phyloP scores from a whole-genome alignment of 225 moss, liverwort and hornwort genomes.

The Physcomitrellopsis africana region DNA sequence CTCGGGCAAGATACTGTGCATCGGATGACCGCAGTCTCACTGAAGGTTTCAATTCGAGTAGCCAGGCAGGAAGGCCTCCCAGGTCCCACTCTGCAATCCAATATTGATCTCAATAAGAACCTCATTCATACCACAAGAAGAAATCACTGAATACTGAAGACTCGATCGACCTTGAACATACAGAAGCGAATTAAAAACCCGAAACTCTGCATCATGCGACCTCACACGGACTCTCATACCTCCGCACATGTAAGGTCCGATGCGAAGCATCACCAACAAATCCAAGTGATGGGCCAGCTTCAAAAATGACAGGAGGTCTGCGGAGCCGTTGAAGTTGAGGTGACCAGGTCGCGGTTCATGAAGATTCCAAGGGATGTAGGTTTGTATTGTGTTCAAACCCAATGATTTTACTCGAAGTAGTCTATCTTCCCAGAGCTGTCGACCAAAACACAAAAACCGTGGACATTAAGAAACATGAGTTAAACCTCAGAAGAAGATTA shows the following conservation, averaged over 20 bases:
- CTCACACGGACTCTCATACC: constrained; percentile 39
- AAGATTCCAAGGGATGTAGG: constrained; percentile 90
- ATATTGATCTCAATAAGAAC: constrained; percentile 10
- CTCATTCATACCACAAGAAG: constrained; percentile 5
- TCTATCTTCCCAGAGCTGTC: constrained; percentile 92
- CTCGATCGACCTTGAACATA: not conserved
- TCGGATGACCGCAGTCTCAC: constrained; percentile 76
- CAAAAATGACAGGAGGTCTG: constrained; percentile 69
- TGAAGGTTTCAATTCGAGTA: constrained; percentile 69
- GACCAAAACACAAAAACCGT: constrained; percentile 13
- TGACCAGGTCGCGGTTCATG: constrained; percentile 71
- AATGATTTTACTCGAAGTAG: constrained; percentile 70
- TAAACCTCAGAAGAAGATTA: not conserved
- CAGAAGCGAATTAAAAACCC: not conserved
- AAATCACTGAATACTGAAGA: not conserved
- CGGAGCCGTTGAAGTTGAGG: constrained; percentile 65
- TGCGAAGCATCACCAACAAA: constrained; percentile 86
- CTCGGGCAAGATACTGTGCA: constrained; percentile 68
- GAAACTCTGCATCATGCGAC: not conserved
- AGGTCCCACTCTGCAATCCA: constrained; percentile 80
- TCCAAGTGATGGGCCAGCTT: constrained; percentile 64
- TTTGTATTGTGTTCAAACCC: constrained; percentile 87
- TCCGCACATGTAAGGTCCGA: constrained; percentile 90
- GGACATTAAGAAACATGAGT: constrained; percentile 1
- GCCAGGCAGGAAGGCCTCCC: constrained; percentile 88